Base-by-base conservation (phyloP, 805 yeast species). In the Scheffersomyces ergatensis region DNA sequence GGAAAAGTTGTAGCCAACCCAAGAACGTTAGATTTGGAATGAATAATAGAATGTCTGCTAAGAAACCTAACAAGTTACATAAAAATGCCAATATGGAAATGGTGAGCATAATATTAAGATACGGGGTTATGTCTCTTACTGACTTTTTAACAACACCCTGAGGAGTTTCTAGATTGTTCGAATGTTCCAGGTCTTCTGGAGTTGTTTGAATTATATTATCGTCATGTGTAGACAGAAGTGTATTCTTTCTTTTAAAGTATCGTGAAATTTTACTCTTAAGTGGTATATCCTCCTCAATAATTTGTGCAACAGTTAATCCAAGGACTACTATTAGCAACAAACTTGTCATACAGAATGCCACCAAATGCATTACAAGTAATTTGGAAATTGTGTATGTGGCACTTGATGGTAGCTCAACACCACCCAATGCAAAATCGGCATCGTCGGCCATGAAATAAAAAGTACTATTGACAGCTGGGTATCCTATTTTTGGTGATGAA, bases 1-100 rank as follows among this genome's bases (percentile, higher is more conserved):
- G 77, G 0, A 79, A 80, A 19, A 90, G 65, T 44, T 86, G 76
- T 37, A 85, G 65, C 97, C 97, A 92, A 19, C 96, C 96, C 34
- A 83, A 76, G 82, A 89, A 89, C 39, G 79, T 74, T 40, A 92
- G 64, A 54, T 81, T 80, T 2, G 90, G 86, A 1, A 83, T 74
- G 53, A 92, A 92, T 37, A 92, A 60, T 31, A 90, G 60, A 29
- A 90, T 77, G 58, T 92, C 98, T 3, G 88, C 88, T 44, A 90
- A 65, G 48, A 92, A 86, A 5, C 90, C 82, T 38, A 92, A 67
- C 36, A 90, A 62, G 1, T 86, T 68, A 32, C 85, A 68, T 42
- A 90, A 55, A 51, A 89, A 88, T 0, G 89, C 71, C 2, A 89
- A 81, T 33, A 86, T 57, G 1, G 89, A 74, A 61, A 85, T 69